Percentiles rank a stretch among this genome's conserved stretches.
Evolutionary conservation across 2,329 filamentous ascomycete species (phyloP).

Genomic region (Trichoderma koningiopsis): DNA sequence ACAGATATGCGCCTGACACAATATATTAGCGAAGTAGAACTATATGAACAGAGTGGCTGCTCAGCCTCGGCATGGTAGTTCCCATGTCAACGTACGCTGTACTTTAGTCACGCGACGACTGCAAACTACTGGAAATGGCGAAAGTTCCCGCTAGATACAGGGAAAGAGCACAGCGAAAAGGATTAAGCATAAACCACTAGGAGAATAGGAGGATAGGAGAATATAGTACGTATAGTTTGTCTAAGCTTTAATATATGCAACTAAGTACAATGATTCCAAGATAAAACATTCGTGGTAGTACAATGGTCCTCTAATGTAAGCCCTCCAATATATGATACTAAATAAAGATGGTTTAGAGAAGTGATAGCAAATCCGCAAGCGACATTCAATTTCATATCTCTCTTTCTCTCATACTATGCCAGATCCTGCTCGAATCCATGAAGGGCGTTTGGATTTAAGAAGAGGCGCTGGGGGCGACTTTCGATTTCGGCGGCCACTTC

Average conservation of each 20-base stretch:
- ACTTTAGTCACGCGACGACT: too few species aligned
- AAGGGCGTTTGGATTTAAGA: neutral
- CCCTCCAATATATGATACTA: neutral
- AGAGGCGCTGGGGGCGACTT: neutral
- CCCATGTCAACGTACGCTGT: too few species aligned
- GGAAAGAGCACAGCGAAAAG: neutral
- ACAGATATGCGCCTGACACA: too few species aligned
- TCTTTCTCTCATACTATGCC: neutral
- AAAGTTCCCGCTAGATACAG: too few species aligned
- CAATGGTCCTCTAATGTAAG: neutral
- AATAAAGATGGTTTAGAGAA: neutral
- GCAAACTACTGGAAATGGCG: too few species aligned
- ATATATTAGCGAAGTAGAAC: too few species aligned
- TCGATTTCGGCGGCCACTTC: slow-evolving; percentile 47
- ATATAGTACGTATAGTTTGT: neutral
- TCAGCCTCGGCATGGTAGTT: too few species aligned
- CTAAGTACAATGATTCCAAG: neutral
- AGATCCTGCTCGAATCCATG: neutral
- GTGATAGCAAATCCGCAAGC: neutral
- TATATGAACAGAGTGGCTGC: too few species aligned
- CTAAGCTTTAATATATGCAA: neutral
- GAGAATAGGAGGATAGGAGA: neutral
- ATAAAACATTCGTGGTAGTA: neutral
- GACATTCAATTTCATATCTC: neutral
- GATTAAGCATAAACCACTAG: fast-evolving